Evolutionary conservation across 306 rosid species (phyloP).

Genomic region (Vachellia collinsii): DNA sequence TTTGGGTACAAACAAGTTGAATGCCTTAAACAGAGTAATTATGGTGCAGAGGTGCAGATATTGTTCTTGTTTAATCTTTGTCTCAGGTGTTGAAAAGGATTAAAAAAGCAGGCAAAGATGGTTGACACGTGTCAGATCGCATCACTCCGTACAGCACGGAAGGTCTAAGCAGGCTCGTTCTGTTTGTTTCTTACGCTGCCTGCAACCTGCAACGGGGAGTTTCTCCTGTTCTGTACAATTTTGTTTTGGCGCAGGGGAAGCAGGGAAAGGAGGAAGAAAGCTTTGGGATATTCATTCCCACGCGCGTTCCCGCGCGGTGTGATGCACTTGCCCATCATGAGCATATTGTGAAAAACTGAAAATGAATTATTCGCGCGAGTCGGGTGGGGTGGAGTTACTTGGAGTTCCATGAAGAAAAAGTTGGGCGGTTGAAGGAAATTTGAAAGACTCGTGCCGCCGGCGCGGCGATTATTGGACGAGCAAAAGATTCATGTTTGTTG

Average conservation of each 20-base stretch:
- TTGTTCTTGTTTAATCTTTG: background rate
- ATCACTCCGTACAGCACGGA: slow-evolving; percentile 11
- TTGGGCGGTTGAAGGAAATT: background rate
- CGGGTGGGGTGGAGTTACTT: background rate
- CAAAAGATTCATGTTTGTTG: background rate
- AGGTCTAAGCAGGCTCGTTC: background rate
- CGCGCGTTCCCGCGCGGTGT: background rate
- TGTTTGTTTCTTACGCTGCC: background rate
- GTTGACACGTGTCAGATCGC: slow-evolving; percentile 6
- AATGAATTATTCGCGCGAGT: background rate
- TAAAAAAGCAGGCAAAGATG: background rate
- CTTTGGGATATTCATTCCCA: background rate
- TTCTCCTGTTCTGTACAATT: background rate
- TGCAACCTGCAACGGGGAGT: slow-evolving; percentile 3
- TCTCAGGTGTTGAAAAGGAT: background rate
- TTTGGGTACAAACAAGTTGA: background rate
- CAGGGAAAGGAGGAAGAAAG: background rate
- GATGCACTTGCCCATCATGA: background rate
- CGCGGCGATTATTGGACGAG: background rate
- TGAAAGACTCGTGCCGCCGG: background rate
- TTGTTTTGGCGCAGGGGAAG: background rate
- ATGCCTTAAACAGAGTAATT: background rate
- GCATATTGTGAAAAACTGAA: background rate
- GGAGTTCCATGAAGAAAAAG: background rate
- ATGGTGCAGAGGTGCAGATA: background rate